Conservation (phyloP, 345 rosid species). For the Euphorbia tirucalli region DNA sequence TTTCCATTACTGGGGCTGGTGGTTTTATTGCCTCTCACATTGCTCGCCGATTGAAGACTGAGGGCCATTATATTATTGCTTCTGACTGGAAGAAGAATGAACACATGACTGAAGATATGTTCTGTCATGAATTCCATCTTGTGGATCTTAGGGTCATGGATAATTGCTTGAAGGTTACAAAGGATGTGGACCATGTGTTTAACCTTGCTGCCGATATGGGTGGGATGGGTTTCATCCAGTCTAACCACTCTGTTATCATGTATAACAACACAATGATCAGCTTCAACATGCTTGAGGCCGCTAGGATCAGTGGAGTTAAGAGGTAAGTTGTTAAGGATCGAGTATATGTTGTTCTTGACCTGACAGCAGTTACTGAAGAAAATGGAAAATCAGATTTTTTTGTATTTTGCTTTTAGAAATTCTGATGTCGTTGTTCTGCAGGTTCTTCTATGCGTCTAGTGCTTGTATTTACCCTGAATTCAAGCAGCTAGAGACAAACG, state of each 20-base stretch:
- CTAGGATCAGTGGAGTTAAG: conserved; percentile 84
- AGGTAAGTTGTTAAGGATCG: conserved; percentile 43
- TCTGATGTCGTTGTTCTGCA: conserved; percentile 27
- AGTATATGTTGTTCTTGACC: neutral
- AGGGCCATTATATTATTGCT: conserved; percentile 94
- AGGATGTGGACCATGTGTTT: conserved; percentile 79
- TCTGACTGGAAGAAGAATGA: conserved; percentile 99
- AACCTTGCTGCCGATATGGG: conserved; percentile 99
- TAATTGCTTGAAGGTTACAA: conserved; percentile 81
- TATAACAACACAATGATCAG: conserved; percentile 99
- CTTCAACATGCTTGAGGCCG: conserved; percentile 95
- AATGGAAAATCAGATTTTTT: neutral
- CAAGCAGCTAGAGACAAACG: conserved; percentile 95
- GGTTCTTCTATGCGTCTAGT: conserved; percentile 99
- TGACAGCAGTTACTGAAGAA: neutral
- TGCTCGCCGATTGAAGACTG: conserved; percentile 91
- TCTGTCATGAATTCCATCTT: conserved; percentile 93
- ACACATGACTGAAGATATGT: conserved; percentile 98
- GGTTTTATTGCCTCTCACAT: conserved; percentile 98
- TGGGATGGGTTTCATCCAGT: conserved; percentile 98
- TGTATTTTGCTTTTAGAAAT: neutral
- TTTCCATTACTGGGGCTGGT: conserved; percentile 90
- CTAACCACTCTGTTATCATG: conserved; percentile 97
- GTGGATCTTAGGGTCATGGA: conserved; percentile 97
- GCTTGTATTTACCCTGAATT: conserved; percentile 99